phyloP scores from a whole-genome alignment of 2,329 filamentous ascomycete genomes.

The Samsoniella hepiali region DNA sequence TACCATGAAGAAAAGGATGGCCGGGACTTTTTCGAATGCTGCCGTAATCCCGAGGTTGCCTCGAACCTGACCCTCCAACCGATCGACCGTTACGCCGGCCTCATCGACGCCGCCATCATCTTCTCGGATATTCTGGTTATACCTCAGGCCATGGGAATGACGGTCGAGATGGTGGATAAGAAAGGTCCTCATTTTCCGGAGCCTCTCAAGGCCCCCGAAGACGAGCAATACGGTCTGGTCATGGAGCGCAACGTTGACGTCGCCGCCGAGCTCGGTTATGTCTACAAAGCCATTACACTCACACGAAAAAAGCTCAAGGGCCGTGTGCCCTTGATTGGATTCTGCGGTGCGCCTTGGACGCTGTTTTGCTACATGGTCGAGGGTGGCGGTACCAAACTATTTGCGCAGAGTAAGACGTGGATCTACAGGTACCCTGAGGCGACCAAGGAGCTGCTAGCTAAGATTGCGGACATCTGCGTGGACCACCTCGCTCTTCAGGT shows the following conservation, averaged over 20 bases:
- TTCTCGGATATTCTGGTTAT: slow-evolving; percentile 98
- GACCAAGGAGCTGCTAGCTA: slow-evolving; percentile 77
- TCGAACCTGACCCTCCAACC: slow-evolving; percentile 93
- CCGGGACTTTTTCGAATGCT: slow-evolving; percentile 97
- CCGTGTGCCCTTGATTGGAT: slow-evolving; percentile 88
- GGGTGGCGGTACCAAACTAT: slow-evolving; percentile 92
- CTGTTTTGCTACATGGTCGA: slow-evolving; percentile 99
- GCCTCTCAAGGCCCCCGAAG: slow-evolving; percentile 73
- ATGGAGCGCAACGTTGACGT: slow-evolving; percentile 80
- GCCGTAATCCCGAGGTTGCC: slow-evolving; percentile 85
- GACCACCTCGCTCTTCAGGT: slow-evolving; percentile 93
- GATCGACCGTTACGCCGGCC: slow-evolving; percentile 82
- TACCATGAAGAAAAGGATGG: slow-evolving; percentile 92
- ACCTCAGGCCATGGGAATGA: slow-evolving; percentile 96
- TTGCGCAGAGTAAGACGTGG: slow-evolving; percentile 94
- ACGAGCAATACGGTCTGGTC: slow-evolving; percentile 77
- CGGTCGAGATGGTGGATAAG: slow-evolving; percentile 97
- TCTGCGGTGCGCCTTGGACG: slow-evolving; percentile 96
- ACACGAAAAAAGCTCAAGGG: slow-evolving; percentile 85
- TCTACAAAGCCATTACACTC: slow-evolving; percentile 91
- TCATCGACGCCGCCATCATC: slow-evolving; percentile 96
- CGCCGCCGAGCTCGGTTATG: slow-evolving; percentile 80
- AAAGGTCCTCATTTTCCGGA: slow-evolving; percentile 93
- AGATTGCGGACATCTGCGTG: slow-evolving; percentile 91
- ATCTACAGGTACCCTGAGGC: slow-evolving; percentile 84